Evolutionary conservation across 768 basidiomycete genomes (phyloP), one percentile per base, ranked within the genome.

Genomic region (Infundibulicybe gibba): DNA sequence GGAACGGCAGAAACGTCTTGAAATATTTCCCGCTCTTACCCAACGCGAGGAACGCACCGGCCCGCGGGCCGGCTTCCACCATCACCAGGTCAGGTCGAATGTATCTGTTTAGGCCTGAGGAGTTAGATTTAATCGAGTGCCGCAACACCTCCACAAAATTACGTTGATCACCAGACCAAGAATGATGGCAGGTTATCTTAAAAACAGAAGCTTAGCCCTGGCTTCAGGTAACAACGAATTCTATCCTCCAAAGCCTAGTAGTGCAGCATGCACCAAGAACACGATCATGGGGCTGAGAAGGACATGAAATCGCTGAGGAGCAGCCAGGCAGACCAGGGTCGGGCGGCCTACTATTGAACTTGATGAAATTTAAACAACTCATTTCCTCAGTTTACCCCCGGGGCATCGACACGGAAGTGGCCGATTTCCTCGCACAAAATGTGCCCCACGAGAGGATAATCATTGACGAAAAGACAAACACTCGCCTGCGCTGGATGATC

Each of bases 341-440:
- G 8, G 25, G 25, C 8, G 25, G 25, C 25, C 25, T 3, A 8
- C 25, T 8, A 25, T 25, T 25, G 25, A 8, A 25, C 8, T 25
- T 25, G 25, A 25, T 25, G 25, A 25, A 25, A 25, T 25, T 25
- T 32, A 10, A 33, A 31, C 40, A 13, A 47, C 45, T 32, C 39
- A 46, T 32, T 51, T 19, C 40, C 33, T 16, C 19, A 50, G 54
- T 43, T 32, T 54, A 55, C 35, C 53, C 57, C 2, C 45, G 47
- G 20, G 71, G 72, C 16, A 74, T 74, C 41, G 72, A 74, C 50
- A 59, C 67, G n/a, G 74, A 74, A 58, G 68, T 75, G 11, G 72
- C 72, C 2, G 58, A 70, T 14, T 75, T 75, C 56, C 71, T 74
- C 44, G 66, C 68, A 6, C 56, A 66, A 43, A 52, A 53, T 16